A percentile compares a stretch with the other conserved stretches of the same genome.
phyloP scores from a whole-genome alignment of 164 flowering plant species.

The Magnolia kwangsiensis region DNA sequence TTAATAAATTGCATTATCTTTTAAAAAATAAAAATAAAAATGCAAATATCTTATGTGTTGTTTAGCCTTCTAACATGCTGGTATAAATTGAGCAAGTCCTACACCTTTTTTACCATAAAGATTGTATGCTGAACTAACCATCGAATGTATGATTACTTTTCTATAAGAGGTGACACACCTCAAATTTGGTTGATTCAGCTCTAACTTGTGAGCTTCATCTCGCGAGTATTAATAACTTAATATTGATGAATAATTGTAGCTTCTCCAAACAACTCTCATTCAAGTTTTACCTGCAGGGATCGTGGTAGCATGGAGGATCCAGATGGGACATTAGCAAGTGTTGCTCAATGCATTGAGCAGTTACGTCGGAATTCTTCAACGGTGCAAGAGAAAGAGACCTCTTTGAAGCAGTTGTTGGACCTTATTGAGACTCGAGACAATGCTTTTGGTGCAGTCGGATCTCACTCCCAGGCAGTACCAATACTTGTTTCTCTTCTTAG shows the following conservation, averaged over 20 bases:
- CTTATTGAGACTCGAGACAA: slow-evolving; percentile 79
- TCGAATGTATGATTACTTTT: too few species aligned
- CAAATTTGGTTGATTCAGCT: background rate
- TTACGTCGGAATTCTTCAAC: slow-evolving; percentile 78
- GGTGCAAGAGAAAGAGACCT: slow-evolving; percentile 74
- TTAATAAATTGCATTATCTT: too few species aligned
- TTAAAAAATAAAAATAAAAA: too few species aligned
- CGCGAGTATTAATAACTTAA: background rate
- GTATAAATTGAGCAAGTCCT: too few species aligned
- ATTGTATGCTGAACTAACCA: too few species aligned
- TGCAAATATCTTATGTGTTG: too few species aligned
- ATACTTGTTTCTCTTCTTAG: slow-evolving; percentile 93
- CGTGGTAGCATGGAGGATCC: slow-evolving; percentile 89
- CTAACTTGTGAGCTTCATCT: background rate
- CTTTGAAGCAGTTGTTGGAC: slow-evolving; percentile 72
- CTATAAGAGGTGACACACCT: background rate
- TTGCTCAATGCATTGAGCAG: slow-evolving; percentile 97
- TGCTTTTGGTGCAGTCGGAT: slow-evolving; percentile 96
- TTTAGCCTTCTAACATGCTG: too few species aligned
- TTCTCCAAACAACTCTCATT: background rate
- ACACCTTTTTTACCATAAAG: too few species aligned
- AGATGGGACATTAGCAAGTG: slow-evolving; percentile 95
- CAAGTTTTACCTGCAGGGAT: slow-evolving; percentile 50
- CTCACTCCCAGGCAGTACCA: slow-evolving; percentile 98
- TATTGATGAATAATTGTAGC: background rate